Base-by-base conservation (phyloP, 2,329 filamentous ascomycete genomes). In the Nothophaeocryptopus gaeumannii region DNA sequence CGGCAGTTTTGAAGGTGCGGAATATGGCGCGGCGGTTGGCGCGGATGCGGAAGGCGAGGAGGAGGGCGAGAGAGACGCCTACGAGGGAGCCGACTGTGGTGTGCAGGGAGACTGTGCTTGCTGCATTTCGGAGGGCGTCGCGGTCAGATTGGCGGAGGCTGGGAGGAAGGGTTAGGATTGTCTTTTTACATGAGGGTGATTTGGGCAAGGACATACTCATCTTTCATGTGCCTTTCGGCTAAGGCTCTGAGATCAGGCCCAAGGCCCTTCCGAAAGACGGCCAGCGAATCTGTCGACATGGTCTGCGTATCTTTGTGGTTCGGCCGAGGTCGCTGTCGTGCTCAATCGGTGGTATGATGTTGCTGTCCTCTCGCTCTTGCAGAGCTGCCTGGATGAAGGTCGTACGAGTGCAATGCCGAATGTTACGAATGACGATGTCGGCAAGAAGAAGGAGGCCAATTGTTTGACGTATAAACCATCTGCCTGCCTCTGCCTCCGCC, bases 31-130 rank as follows among this genome's bases (percentile, higher is more conserved):
- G 67, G 39, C 84, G 77, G 52, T 78, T 74, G 34, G 69, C 69
- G 34, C 84, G 74, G 9, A 86, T 64, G 8, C 82, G 74, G 56
- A 77, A 76, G 2, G 83, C 83, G 12, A 81, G 69, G 47, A 76
- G 78, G 15, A 82, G 55, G 3, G 82, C 82, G 0, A 87, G 70
- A 0, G 78, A 78, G 2, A 87, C 64, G 3, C 84, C 84, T 2
- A 83, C 54, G 5, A 81, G 62, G 1, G 82, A 83, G 31, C 83
- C 84, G 50, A 85, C 59, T 3, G 75, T 72, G 1, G 83, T 76
- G 59, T 81, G 77, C 1, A 70, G 73, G 8, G 74, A 74, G 26
- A 86, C 74, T 49, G 77, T 80, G 5, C 63, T 66, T 5, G 80
- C 80, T 5, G 83, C 83, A 13, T 67, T 72, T 37, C 74, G 71